Evolutionary conservation across 148 eudicot species (phyloP).

Genomic region (Persicaria maculosa): DNA sequence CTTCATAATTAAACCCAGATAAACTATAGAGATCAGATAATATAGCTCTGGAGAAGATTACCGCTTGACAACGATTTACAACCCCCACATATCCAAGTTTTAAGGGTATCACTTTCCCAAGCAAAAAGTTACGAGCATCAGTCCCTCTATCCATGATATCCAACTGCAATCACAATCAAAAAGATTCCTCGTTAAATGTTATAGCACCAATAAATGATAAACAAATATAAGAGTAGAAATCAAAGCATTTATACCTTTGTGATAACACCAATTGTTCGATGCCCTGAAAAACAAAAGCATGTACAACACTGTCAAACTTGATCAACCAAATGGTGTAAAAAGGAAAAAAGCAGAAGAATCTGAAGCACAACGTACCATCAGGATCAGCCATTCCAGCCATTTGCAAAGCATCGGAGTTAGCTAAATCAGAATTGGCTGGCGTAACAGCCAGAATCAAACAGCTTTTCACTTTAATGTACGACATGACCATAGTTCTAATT

Average conservation of each 20-base stretch:
- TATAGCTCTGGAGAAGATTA: constrained; percentile 18
- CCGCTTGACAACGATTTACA: constrained; percentile 97
- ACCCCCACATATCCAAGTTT: constrained; percentile 91
- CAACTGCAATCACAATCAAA: constrained; percentile 40
- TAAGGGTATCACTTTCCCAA: constrained; percentile 88
- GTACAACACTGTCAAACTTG: not conserved
- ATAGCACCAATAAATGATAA: not conserved
- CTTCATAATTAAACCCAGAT: too few relatives aligned
- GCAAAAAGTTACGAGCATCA: constrained; percentile 87
- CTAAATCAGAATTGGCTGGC: constrained; percentile 86
- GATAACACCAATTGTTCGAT: constrained; percentile 90
- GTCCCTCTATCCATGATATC: constrained; percentile 97
- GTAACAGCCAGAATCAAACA: constrained; percentile 88
- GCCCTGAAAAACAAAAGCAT: constrained; percentile 35
- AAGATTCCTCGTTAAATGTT: constrained; percentile 2
- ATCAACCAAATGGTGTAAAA: constrained; percentile 15
- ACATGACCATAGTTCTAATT: constrained; percentile 87
- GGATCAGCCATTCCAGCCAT: constrained; percentile 93
- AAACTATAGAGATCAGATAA: too few relatives aligned
- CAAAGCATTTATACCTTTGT: constrained; percentile 51
- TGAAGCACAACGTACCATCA: constrained; percentile 48
- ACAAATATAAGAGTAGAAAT: constrained; percentile 6
- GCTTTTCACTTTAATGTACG: constrained; percentile 58
- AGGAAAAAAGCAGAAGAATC: constrained; percentile 5
- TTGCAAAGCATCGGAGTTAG: constrained; percentile 94